Percentiles rank a stretch among this genome's conserved stretches.
Conservation (phyloP, 257 asterid genomes). For the Cinchona pubescens region DNA sequence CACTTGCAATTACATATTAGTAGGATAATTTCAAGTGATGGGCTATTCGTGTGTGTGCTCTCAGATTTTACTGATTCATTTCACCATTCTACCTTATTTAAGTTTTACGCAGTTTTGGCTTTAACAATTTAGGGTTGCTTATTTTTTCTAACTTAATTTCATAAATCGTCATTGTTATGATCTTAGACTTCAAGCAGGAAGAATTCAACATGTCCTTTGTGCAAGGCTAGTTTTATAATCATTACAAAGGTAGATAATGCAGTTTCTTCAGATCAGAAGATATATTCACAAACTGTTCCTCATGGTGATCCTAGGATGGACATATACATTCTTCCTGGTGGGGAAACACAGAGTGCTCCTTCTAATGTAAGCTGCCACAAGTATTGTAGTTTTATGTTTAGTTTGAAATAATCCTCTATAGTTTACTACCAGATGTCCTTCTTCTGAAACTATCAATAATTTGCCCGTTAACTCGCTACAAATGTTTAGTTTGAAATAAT, state of each 20-base stretch:
- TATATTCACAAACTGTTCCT: slow-evolving; percentile 77
- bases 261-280: slow-evolving; percentile 71
- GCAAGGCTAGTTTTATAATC: slow-evolving; percentile 72
- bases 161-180: background rate
- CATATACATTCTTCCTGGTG: slow-evolving; percentile 58
- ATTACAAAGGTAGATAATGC: slow-evolving; percentile 73
- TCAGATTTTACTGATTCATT: background rate
- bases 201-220: slow-evolving; percentile 75
- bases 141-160: background rate
- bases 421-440: background rate
- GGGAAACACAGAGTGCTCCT: slow-evolving; percentile 29
- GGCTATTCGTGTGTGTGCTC: background rate
- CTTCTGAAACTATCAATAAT: background rate
- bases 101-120: background rate
- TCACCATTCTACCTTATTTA: background rate
- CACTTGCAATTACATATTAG: background rate
- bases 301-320: slow-evolving; percentile 37
- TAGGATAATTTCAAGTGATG: background rate
- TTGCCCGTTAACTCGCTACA: background rate
- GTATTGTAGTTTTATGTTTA: slow-evolving; percentile 2
- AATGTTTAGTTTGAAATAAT: background rate
- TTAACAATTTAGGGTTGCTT: background rate
- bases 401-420: background rate
- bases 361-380: slow-evolving; percentile 44
- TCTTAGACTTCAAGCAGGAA: slow-evolving; percentile 49